phyloP scores from a whole-genome alignment of 1,284 basidiomycete species.

The Leccinum subrobustum region DNA sequence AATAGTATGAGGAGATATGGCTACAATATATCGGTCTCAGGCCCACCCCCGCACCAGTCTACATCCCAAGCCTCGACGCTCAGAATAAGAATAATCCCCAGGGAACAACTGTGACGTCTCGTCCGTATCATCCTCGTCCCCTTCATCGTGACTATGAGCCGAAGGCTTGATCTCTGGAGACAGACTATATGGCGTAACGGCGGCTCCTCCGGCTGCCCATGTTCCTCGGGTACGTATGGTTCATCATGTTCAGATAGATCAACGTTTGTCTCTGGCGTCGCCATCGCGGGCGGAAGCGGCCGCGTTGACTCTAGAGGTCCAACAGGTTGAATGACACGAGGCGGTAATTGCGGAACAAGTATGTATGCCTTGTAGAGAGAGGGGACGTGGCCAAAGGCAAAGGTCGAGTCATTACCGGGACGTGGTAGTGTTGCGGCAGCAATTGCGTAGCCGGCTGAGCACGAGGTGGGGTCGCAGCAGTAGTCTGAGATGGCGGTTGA shows the following conservation, averaged over 20 bases:
- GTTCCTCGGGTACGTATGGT: constrained; percentile 22
- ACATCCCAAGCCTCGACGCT: constrained; percentile 11
- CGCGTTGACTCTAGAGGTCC: too few relatives aligned
- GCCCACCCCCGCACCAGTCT: neutral
- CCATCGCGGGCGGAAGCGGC: too few relatives aligned
- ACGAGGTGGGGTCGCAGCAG: constrained; percentile 1
- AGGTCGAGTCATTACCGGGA: constrained; percentile 7
- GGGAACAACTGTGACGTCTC: constrained; percentile 51
- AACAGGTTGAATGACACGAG: too few relatives aligned
- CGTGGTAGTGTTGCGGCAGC: constrained; percentile 9
- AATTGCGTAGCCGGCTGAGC: constrained; percentile 9
- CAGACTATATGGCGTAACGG: constrained; percentile 31
- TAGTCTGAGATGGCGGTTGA: constrained; percentile 33
- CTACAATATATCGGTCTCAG: neutral
- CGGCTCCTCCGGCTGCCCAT: constrained; percentile 6
- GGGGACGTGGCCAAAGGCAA: constrained; percentile 14
- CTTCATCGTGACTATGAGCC: constrained; percentile 13
- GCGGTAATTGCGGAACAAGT: constrained; percentile 12
- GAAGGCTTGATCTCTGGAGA: constrained; percentile 21
- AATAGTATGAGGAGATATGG: neutral
- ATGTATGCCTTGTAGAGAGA: constrained; percentile 8
- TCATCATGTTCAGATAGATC: too few relatives aligned
- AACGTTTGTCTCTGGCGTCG: too few relatives aligned
- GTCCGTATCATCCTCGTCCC: constrained; percentile 40
- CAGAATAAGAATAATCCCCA: constrained; percentile 47